Conservation (phyloP, 768 basidiomycete species). For the Leccinum rimulosum region DNA sequence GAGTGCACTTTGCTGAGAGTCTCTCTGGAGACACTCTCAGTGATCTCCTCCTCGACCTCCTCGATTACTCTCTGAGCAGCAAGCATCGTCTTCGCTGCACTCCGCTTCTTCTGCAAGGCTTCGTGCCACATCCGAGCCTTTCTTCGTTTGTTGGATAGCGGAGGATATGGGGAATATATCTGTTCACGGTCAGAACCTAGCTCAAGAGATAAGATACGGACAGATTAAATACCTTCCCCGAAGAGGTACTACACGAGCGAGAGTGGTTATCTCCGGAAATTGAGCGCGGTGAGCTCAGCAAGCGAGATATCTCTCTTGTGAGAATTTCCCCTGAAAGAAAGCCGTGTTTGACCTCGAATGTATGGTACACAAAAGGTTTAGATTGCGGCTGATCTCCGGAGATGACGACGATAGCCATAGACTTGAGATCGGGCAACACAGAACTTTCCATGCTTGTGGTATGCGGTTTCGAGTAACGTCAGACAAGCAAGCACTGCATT, state of each 20-base stretch:
- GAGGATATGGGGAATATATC: not conserved
- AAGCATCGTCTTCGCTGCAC: not conserved
- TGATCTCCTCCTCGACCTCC: not conserved
- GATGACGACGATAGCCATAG: not conserved
- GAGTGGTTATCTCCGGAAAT: not conserved
- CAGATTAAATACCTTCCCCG: not conserved
- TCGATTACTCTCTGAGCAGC: not conserved
- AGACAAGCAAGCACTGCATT: not conserved
- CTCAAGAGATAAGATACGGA: not conserved
- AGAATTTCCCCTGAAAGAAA: not conserved
- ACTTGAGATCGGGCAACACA: not conserved
- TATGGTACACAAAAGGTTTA: not conserved
- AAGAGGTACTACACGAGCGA: not conserved
- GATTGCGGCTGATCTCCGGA: not conserved
- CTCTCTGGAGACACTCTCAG: not conserved
- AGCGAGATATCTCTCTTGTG: not conserved
- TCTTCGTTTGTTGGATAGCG: not conserved
- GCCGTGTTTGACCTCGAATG: not conserved
- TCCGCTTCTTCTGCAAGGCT: not conserved
- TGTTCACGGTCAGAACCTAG: not conserved
- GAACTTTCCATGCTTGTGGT: too few relatives aligned
- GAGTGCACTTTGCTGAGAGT: not conserved
- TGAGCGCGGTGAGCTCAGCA: not conserved
- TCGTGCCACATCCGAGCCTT: not conserved
- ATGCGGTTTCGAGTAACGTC: too few relatives aligned